Conservation (phyloP, 2,329 filamentous ascomycete genomes). For the Rhexocercosporidium sp. region DNA sequence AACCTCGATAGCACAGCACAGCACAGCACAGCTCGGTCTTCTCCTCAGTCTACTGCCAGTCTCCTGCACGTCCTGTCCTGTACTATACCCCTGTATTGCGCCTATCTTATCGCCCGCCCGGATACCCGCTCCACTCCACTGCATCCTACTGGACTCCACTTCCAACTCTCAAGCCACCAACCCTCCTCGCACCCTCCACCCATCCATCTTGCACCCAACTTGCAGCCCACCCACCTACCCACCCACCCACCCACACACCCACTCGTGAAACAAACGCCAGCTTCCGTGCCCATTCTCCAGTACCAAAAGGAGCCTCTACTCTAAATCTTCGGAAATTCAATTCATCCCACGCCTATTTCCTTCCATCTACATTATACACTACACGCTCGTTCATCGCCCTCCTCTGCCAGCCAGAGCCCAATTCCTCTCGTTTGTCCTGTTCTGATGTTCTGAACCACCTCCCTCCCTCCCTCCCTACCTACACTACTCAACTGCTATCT, state of each 20-base stretch:
- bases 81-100: not conserved
- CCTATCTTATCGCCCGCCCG: conserved; percentile 9
- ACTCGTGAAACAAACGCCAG: conserved; percentile 27
- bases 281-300: conserved; percentile 11
- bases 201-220: not conserved
- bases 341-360: not conserved
- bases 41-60: too few relatives aligned
- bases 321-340: conserved; percentile 10
- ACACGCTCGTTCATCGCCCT: conserved; percentile 16
- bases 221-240: conserved; percentile 12
- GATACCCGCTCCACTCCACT: not conserved
- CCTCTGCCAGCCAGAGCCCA: conserved; percentile 20
- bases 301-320: conserved; percentile 1
- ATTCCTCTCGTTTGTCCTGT: conserved; percentile 32
- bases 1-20: not conserved
- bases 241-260: too few relatives aligned
- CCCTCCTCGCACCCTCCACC: not conserved
- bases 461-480: too few relatives aligned
- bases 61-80: not conserved
- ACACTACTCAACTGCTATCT: not conserved
- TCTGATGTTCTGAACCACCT: conserved; percentile 7
- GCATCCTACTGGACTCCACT: not conserved
- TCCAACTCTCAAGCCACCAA: conserved; percentile 11
- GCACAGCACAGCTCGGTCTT: too few relatives aligned
- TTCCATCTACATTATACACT: not conserved